Evolutionary conservation across 306 rosid genomes (phyloP), one percentile per base, ranked within the genome.

Genomic region (Pyrus communis): DNA sequence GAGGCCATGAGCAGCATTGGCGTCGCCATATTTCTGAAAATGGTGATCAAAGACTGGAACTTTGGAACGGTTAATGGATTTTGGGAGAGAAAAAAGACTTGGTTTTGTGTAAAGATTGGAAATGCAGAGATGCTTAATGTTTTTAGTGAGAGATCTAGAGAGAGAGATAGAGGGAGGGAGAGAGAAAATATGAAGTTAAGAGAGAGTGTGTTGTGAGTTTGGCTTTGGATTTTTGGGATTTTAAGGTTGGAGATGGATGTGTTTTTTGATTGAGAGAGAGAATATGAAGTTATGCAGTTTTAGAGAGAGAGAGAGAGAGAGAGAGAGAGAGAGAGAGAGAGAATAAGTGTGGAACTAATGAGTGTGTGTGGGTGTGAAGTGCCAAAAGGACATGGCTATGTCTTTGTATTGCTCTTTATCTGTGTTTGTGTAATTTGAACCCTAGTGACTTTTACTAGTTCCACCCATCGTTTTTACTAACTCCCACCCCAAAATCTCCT

Each of bases 301-400:
- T 80, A 51, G 82, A 70, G 80, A 25, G 78, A 68, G 74, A 59
- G 67, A 35, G 51, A 46, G 76, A 63, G 75, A 69, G 62, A 57
- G 60, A 55, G 60, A 21, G 60, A 27, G 64, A 30, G 76, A 63
- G 75, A 69, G 62, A 57, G 60, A 55, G 61, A 21, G 60, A 27
- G 64, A 30, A 25, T 1, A 25, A 7, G 11, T 14, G 67, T 28
- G 82, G 86, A 42, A 80, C 67, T 71, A 57, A 67, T 79, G 78
- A 74, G 77, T 75, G 84, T 80, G 84, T 76, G 79, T 60, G 31
- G 72, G 84, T 86, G 88, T 75, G 75, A 78, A 69, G 71, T 57
- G 83, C 83, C 75, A 79, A 70, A 88, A 83, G 86, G 80, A 79
- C 75, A 76, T 57, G 59, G 85, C 79, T 27, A 61, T 75, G 80